Evolutionary conservation across 2,329 filamentous ascomycete species (phyloP), one percentile per base, ranked within the genome.

Genomic region (Ambrosiella beaveri): DNA sequence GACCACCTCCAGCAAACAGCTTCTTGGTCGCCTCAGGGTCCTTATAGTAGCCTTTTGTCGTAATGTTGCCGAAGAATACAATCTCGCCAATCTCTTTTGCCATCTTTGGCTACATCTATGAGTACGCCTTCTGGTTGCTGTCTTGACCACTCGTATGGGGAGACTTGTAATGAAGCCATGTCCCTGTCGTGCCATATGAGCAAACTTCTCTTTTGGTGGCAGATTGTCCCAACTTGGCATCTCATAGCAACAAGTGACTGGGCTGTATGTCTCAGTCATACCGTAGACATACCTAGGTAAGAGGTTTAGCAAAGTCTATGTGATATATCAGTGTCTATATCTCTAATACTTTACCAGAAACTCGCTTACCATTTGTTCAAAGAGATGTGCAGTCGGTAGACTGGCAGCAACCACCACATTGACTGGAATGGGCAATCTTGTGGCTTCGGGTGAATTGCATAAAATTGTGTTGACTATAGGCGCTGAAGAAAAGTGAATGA

Each of bases 401-500:
- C 84, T 90, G 1, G 91, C 93, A 2, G 93, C 93, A 2, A 98
- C 93, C 0, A 90, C 95, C 5, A 98, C 93, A 13, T 82, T 78
- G 8, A 97, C 89, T 0, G 82, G 79, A 1, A 80, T 71, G 0
- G 81, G 74, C 0, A 98, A 75, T 53, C 71, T 77, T 63, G 78
- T 79, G 1, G 93, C 91, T 68, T 89, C 84, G 45, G 83, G 77
- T 2, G 86, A 79, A 11, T 85, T 85, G 66, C 93, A 95, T 2
- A 98, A 79, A 0, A 97, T 73, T 0, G 91, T 98, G 68, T 97
- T 97, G 56, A 98, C 93, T 0, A 93, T 98, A 0, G 93, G 93
- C 0, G 91, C 93, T 0, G 91, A 91, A 66, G 91, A 95, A 73
- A 94, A 97, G 70, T 98, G 93, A 0, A 89, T 97, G 62, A 98